Evolutionary conservation across 1,284 basidiomycete genomes (phyloP), one percentile per base, ranked within the genome.

Genomic region (Tilletiaria anomala): DNA sequence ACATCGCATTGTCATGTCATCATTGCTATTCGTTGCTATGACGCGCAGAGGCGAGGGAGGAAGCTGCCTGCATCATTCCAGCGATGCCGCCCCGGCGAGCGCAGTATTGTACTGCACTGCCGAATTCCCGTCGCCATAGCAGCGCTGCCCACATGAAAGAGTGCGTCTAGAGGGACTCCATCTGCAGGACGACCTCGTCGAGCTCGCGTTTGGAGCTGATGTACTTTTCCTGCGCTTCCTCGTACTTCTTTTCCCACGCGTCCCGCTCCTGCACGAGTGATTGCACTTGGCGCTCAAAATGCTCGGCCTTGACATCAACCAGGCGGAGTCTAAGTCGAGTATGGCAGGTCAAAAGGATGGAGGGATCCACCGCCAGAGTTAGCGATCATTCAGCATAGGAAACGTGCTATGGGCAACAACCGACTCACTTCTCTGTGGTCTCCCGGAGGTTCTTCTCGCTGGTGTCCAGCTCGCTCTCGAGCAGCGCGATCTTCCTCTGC

Each of bases 301-400:
- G 87, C 70, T 99, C 93, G 17, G 93, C 89, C 74, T 96, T 96
- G 71, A 97, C 83, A 68, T 99, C 93, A 44, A 91, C 86, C 69
- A 94, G 87, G 55, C 93, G 78, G 58, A 99, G 76, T 70, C 89
- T 96, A 61, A 24, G n/a, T 5, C 15, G 20, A 20, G 34, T 8
- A 15, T 8, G 34, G 15, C 8, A 23, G 34, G 17, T 14, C 8
- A 8, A 35, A 35, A 14, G 8, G 16, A 35, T 8, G 14, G 21
- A 35, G 21, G 34, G 21, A 8, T 8, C 26, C 8, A n/a, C 8
- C 10, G n/a, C 10, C 26, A 29, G 26, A 17, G 11, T 34, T 12
- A 17, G 16, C 11, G 10, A 34, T 17, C 17, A 16, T 12, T 12
- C 32, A 34, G 12, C 12, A n/a, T 29, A 29, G 26, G 10, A 29